Base-by-base conservation (phyloP, 2,329 filamentous ascomycete genomes). In the Fusarium verrucosum region DNA sequence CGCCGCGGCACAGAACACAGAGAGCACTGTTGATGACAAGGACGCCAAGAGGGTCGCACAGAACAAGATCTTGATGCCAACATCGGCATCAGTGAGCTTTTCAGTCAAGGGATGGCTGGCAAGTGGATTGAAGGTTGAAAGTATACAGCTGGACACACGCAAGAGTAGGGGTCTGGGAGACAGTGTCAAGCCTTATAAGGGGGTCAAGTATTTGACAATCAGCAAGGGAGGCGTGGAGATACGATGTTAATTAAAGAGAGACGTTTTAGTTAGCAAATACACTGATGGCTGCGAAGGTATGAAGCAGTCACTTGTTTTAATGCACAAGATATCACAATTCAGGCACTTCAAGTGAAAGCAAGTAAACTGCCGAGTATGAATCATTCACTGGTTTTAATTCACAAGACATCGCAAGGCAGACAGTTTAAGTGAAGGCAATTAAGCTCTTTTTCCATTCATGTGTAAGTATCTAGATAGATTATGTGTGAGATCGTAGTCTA, bases 121-220 rank as follows among this genome's bases (percentile, higher is more conserved):
- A 16, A 90, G 88, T 70, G 88, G 88, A 5, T 80, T 90, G 44
- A 89, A 84, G 74, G 83, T 90, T 26, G 88, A 90, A 67, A 88
- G 86, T 76, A 85, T 93, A 72, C 73, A 87, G 73, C 76, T 92
- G 69, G 83, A 93, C 74, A 82, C 87, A n/a, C 89, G 91, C 75
- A 93, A 89, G 79, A 96, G 92, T 76, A 86, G 89, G 55, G 95
- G 95, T 0, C 72, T 99, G 41, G 92, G 92, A 0, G 92, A 96
- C 67, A 88, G 91, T 4, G 88, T 98, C 35, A 96, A 93, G 78
- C 95, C 95, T 22, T 98, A 97, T 78, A 99, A 98, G 79, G 95
- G 95, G 2, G 95, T 99, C 67, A 99, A 99, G 79, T 99, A 99
- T 77, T 76, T 99, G 70, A 97, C 94, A 16, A 81, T 89, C 44